Conservation (phyloP, 2,329 filamentous ascomycete species). For the Scytalidium lignicola region DNA sequence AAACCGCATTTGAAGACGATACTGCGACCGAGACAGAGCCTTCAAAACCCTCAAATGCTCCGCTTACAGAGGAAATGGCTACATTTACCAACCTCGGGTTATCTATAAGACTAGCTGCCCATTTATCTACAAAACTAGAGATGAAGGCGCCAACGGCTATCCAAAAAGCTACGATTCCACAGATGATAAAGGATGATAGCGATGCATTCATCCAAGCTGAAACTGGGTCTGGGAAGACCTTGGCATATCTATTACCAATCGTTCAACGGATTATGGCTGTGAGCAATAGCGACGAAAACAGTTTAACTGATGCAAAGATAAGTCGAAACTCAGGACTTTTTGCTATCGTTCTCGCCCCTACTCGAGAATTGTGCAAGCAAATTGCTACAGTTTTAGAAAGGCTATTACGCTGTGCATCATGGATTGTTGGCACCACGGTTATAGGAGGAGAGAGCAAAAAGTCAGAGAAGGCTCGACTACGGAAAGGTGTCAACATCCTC, state of each 20-base stretch:
- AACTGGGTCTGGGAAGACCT: slow-evolving; percentile 94
- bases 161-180: slow-evolving; percentile 81
- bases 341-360: slow-evolving; percentile 89
- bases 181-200: slow-evolving; percentile 71
- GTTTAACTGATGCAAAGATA: slow-evolving; percentile 47
- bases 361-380: slow-evolving; percentile 89
- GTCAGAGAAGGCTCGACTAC: slow-evolving; percentile 84
- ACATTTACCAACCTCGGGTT: slow-evolving; percentile 85
- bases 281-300: slow-evolving; percentile 48
- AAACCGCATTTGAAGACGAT: slow-evolving; percentile 52
- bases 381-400: slow-evolving; percentile 83
- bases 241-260: slow-evolving; percentile 91
- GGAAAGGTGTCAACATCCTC: slow-evolving; percentile 92
- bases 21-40: slow-evolving; percentile 44
- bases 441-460: slow-evolving; percentile 66
- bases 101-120: slow-evolving; percentile 72
- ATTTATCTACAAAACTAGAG: slow-evolving; percentile 78
- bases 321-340: slow-evolving; percentile 86
- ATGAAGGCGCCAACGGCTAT: slow-evolving; percentile 92
- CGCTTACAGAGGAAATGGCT: slow-evolving; percentile 74
- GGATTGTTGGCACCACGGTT: slow-evolving; percentile 87
- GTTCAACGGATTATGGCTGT: slow-evolving; percentile 82
- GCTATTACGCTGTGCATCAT: slow-evolving; percentile 81
- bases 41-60: slow-evolving; percentile 82
- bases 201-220: slow-evolving; percentile 97